Percentiles rank a stretch among this genome's conserved stretches.
These are phyloP conservation scores for Asterionellopsis glacialis DNA, from an alignment of 108 stramenopile genomes.

Conservation along the genomic window DNA sequence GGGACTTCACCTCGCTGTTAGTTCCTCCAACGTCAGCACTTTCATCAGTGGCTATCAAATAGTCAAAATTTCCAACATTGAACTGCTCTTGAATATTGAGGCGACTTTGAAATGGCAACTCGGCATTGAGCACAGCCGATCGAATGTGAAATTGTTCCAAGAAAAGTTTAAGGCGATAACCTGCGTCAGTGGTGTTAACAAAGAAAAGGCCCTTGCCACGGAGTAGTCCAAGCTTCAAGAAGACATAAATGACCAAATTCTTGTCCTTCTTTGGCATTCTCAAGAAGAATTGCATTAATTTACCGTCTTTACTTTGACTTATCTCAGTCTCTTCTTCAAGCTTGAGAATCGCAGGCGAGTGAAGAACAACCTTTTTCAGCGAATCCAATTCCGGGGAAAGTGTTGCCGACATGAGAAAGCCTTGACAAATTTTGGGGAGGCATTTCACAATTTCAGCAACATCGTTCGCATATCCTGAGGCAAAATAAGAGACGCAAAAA, in stretches of 20 bases:
- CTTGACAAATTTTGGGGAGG: constrained; percentile 93
- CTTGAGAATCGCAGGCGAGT: constrained; percentile 92
- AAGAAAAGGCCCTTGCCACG: constrained; percentile 97
- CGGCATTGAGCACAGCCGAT: constrained; percentile 93
- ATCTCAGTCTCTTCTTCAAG: constrained; percentile 80
- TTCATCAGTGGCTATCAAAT: constrained; percentile 94
- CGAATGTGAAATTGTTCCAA: constrained; percentile 97
- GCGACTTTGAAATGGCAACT: constrained; percentile 92
- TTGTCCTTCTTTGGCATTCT: constrained; percentile 80
- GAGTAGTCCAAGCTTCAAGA: constrained; percentile 89
- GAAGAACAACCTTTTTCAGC: constrained; percentile 89
- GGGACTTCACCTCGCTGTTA: constrained; percentile 10
- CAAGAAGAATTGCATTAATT: constrained; percentile 90
- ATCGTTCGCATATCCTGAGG: constrained; percentile 86
- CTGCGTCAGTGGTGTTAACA: constrained; percentile 89
- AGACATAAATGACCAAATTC: constrained; percentile 88
- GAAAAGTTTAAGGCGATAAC: constrained; percentile 95
- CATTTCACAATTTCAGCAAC: constrained; percentile 76
- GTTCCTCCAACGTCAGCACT: constrained; percentile 57
- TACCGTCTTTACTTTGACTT: constrained; percentile 33
- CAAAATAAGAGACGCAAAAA: not conserved
- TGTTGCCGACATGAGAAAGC: constrained; percentile 98
- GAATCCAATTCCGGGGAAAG: constrained; percentile 87
- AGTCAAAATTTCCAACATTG: constrained; percentile 98
- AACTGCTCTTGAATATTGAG: constrained; percentile 95